Conservation (phyloP, 2,329 filamentous ascomycete genomes). For the Neopestalotiopsis rosae region DNA sequence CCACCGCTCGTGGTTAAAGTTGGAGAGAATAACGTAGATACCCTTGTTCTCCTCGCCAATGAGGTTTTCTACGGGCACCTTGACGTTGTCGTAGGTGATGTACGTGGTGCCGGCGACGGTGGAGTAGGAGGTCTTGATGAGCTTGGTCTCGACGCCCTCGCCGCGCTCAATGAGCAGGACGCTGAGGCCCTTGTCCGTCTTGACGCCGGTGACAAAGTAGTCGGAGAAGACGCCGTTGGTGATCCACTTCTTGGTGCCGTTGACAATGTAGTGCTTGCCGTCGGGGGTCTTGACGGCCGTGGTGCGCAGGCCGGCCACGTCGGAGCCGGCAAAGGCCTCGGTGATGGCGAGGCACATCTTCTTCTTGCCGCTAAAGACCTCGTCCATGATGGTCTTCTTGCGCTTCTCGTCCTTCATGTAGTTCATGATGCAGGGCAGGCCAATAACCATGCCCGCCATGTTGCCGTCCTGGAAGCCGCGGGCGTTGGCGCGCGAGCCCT, state of each 20-base stretch:
- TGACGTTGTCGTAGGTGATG: constrained; percentile 85
- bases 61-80: constrained; percentile 79
- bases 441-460: constrained; percentile 86
- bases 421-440: constrained; percentile 79
- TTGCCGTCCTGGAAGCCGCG: constrained; percentile 87
- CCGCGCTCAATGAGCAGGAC: constrained; percentile 77
- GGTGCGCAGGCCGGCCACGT: constrained; percentile 80
- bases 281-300: constrained; percentile 79
- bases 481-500: constrained; percentile 72
- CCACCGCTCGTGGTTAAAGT: constrained; percentile 89
- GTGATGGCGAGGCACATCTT: constrained; percentile 89
- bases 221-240: constrained; percentile 81
- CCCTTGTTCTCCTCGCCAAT: constrained; percentile 86
- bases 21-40: constrained; percentile 81
- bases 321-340: constrained; percentile 84
- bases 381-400: constrained; percentile 70
- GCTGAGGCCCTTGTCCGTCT: constrained; percentile 78
- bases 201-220: constrained; percentile 83
- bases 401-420: constrained; percentile 73
- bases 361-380: constrained; percentile 81
- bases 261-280: constrained; percentile 74
- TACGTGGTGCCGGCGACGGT: constrained; percentile 78
- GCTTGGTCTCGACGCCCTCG: constrained; percentile 76
- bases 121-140: constrained; percentile 84
- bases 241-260: constrained; percentile 85